Evolutionary conservation across 2,329 filamentous ascomycete species (phyloP), one percentile per base, ranked within the genome.

Genomic region (Colletotrichum sp.): DNA sequence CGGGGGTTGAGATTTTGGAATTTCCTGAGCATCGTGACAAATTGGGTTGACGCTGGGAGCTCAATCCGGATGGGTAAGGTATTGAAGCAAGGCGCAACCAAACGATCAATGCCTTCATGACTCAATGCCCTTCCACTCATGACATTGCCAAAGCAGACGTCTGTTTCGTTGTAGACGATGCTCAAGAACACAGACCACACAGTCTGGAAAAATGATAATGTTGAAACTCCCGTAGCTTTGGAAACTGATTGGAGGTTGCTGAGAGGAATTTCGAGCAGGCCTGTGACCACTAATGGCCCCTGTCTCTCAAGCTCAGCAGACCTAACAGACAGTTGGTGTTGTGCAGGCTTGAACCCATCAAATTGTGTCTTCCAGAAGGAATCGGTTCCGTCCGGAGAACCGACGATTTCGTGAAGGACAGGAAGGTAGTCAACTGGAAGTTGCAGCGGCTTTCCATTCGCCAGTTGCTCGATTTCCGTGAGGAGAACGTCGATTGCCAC

Each of bases 21-120:
- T 4, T 85, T 82, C 72, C 89, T 90, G 30, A 94, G 85, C 13
- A 96, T 81, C 7, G 92, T 89, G 1, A 88, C 79, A 72, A 93
- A 92, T 18, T 88, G 89, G 1, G 83, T 86, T 3, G 82, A 82
- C 4, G 81, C 81, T 2, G 88, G 84, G 12, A 94, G 77, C 36
- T 91, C 85, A 18, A 92, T 85, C 30, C 95, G 90, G 3, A 96
- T 81, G 0, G 96, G 95, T 15, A 98, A 85, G 0, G 96, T 98
- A 81, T 98, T 98, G 88, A 98, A 98, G 82, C 95, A 98, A 0
- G 96, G 96, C 0, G 95, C 95, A n/a, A 98, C 91, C 7, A 98
- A 89, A 6, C 89, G 87, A 49, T 96, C 92, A 13, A 96, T 87
- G 0, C 90, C 90, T 7, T 93, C 89, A 4, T 96, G 83, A 0